Evolutionary conservation across 2,329 filamentous ascomycete genomes (phyloP).

Genomic region (Chaetothyriales sp.): DNA sequence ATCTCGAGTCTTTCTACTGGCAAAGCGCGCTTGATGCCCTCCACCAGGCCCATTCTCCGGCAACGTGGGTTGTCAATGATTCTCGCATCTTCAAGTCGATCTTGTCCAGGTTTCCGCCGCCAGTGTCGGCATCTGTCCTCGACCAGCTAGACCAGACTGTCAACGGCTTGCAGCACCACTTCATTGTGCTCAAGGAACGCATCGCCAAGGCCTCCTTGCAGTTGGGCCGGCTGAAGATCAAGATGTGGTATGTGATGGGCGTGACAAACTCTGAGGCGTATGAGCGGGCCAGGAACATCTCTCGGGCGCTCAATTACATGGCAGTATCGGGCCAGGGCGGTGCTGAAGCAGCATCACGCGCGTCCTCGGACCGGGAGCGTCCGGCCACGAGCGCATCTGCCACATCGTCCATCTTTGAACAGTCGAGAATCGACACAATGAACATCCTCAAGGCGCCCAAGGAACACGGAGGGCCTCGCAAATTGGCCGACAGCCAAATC

Average conservation of each 20-base stretch:
- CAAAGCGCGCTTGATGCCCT: not conserved
- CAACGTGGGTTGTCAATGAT: not conserved
- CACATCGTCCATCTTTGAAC: conserved; percentile 50
- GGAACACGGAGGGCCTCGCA: conserved; percentile 81
- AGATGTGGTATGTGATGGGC: conserved; percentile 98
- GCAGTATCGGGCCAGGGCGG: conserved; percentile 35
- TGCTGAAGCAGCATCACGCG: conserved; percentile 19
- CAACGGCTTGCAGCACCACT: not conserved
- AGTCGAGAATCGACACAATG: conserved; percentile 70
- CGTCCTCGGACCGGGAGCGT: conserved; percentile 22
- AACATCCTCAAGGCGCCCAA: conserved; percentile 70
- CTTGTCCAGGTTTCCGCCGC: not conserved
- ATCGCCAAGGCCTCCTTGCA: not conserved
- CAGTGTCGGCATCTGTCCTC: not conserved
- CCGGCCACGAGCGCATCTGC: conserved; percentile 32
- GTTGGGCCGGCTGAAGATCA: conserved; percentile 64
- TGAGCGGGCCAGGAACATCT: conserved; percentile 72
- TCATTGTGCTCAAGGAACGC: not conserved
- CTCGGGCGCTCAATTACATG: conserved; percentile 83
- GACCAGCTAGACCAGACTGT: not conserved
- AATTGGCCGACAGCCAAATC: conserved; percentile 88
- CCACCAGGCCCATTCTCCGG: not conserved
- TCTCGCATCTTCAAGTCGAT: not conserved
- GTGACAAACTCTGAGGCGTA: conserved; percentile 81
- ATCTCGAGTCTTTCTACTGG: conserved; percentile 8